Evolutionary conservation across 2,329 filamentous ascomycete genomes (phyloP), one percentile per base, ranked within the genome.

Genomic region (Nemania bipapillata): DNA sequence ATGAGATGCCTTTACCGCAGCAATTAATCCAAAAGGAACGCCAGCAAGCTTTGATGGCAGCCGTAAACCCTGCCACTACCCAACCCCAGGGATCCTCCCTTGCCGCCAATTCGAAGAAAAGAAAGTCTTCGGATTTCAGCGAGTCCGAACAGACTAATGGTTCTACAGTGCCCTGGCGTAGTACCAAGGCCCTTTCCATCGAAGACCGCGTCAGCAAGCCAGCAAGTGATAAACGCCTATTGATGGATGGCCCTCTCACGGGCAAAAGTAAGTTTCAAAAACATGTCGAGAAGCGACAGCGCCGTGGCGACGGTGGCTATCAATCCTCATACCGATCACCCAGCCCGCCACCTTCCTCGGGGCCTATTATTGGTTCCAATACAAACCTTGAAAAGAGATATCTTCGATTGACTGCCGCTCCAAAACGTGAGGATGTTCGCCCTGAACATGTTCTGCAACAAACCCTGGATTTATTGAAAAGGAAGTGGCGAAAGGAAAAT

Each of bases 401-500:
- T 79, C 92, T 98, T 78, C 94, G 96, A 70, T 86, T 99, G 79
- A 99, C 95, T 20, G 90, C 94, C 35, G 91, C 94, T 56, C 96
- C 96, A 37, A 92, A 96, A 73, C 90, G 94, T 63, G 91, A 94
- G 77, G 91, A 91, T 75, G 96, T 99, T 58, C 94, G 96, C 53
- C 96, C 96, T 24, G 86, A 97, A 77, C 82, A 83, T 56, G 85
- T 99, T 24, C 83, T 99, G 71, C 89, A 91, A 74, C 90, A 96
- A 81, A 94, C 95, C 5, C 82, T 99, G 80, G 93, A 96, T 74
- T 83, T 96, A 56, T 84, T 99, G 72, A 96, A 97, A 84, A 92
- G 91, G 83, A 98, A 97, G 83, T 99, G 96, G 96, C 92, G 90
- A 78, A 89, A 90, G 74, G 94, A 97, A 76, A 91, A 90, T 82